Conservation (phyloP, 2,329 filamentous ascomycete species). For the Fusarium irregulare region DNA sequence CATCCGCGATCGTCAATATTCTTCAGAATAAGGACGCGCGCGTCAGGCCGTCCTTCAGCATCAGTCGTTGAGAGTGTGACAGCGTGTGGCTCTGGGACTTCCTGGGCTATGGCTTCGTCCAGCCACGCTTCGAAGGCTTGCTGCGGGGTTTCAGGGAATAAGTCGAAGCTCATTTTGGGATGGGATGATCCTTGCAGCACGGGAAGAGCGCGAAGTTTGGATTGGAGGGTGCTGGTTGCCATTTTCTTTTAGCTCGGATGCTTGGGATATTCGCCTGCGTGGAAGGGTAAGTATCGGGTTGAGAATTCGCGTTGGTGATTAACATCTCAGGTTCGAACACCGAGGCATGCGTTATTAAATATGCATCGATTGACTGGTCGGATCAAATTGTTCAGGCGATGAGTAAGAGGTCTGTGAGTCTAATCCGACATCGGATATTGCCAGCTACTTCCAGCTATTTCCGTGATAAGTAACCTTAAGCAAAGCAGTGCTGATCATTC, state of each 20-base stretch:
- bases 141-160: constrained; percentile 6
- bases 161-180: neutral
- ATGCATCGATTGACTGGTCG: neutral
- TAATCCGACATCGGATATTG: neutral
- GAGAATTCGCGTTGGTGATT: neutral
- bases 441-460: neutral
- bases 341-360: neutral
- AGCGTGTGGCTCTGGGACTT: constrained; percentile 11
- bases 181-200: neutral
- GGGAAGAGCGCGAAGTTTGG: constrained; percentile 1
- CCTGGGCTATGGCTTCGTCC: neutral
- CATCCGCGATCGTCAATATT: constrained; percentile 14
- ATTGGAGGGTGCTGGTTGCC: neutral
- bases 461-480: neutral
- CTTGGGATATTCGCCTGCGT: neutral
- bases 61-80: constrained; percentile 3
- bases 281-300: neutral
- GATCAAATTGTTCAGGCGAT: neutral
- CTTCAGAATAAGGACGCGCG: constrained; percentile 4
- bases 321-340: neutral
- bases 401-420: neutral
- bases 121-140: constrained; percentile 6
- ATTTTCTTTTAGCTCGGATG: neutral
- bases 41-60: neutral
- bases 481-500: neutral